Percentiles rank a stretch among this genome's conserved stretches.
Evolutionary conservation across 2,329 filamentous ascomycete species (phyloP).

Genomic region (Cryphonectria carpinicola): DNA sequence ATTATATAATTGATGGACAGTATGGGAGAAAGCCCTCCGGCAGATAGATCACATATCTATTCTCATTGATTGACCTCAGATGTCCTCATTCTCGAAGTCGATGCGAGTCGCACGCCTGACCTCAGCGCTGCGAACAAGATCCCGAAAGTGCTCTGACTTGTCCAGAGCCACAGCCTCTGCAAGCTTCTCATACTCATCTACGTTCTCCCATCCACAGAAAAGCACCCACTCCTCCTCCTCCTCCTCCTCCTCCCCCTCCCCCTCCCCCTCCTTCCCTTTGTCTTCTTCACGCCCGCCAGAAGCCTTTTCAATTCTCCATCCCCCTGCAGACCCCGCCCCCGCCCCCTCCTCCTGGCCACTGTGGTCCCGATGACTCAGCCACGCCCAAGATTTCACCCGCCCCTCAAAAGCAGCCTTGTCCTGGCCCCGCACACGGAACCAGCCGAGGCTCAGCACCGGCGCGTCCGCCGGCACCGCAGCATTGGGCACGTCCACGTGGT

Average conservation of each 20-base stretch:
- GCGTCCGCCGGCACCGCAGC: background rate
- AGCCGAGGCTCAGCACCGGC: background rate
- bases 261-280: background rate
- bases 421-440: background rate
- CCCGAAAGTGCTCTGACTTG: background rate
- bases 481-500: constrained; percentile 12
- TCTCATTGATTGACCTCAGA: background rate
- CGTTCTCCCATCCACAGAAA: background rate
- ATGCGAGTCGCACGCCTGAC: constrained; percentile 2
- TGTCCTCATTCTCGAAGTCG: background rate
- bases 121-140: background rate
- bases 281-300: background rate
- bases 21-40: constrained; percentile 44
- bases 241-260: background rate
- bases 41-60: background rate
- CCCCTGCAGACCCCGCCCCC: background rate
- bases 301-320: constrained; percentile 10
- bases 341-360: background rate
- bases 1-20: constrained; percentile 64
- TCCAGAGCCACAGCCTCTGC: background rate
- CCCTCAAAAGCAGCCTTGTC: background rate
- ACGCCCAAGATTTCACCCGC: background rate
- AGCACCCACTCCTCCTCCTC: constrained; percentile 1
- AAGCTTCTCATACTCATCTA: background rate
- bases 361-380: no score